These are phyloP conservation scores for Trametes villosa DNA, from an alignment of 768 basidiomycete genomes.

Conservation along the genomic window DNA sequence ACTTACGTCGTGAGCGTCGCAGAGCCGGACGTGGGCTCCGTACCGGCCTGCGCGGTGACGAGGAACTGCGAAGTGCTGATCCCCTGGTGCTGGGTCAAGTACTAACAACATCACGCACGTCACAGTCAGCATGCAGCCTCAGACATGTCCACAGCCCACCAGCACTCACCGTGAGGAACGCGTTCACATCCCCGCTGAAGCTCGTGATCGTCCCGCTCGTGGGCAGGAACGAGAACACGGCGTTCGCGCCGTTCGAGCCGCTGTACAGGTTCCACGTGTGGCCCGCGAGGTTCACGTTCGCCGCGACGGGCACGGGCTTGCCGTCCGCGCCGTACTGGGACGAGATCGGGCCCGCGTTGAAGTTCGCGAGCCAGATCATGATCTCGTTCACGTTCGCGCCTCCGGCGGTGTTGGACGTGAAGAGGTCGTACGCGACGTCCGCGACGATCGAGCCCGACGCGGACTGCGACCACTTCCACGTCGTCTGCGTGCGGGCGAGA, in stretches of 20 bases:
- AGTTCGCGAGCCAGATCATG: constrained; percentile 71
- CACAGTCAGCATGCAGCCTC: background rate
- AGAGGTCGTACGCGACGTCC: constrained; percentile 66
- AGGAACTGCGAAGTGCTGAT: constrained; percentile 59
- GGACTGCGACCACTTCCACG: constrained; percentile 60
- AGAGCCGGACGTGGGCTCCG: constrained; percentile 63
- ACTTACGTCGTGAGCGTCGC: constrained; percentile 59
- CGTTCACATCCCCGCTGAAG: constrained; percentile 58
- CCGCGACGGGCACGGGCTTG: constrained; percentile 49
- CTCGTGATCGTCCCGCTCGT: constrained; percentile 46
- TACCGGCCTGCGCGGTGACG: constrained; percentile 62
- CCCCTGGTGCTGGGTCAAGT: constrained; percentile 50
- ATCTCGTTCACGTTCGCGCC: constrained; percentile 52
- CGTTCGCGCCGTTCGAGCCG: constrained; percentile 57
- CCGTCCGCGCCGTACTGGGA: constrained; percentile 50
- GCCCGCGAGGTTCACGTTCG: constrained; percentile 50
- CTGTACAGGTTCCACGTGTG: constrained; percentile 60
- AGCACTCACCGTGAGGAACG: constrained; percentile 51
- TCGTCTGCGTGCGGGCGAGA: constrained; percentile 36
- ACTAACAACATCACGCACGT: constrained; percentile 38
- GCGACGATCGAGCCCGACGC: constrained; percentile 48
- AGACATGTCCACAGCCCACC: background rate
- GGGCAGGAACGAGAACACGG: constrained; percentile 42
- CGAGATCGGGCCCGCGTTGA: constrained; percentile 62
- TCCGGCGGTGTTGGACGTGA: constrained; percentile 55